Evolutionary conservation across 768 basidiomycete species (phyloP).

Genomic region (Tricholoma saponaceum): DNA sequence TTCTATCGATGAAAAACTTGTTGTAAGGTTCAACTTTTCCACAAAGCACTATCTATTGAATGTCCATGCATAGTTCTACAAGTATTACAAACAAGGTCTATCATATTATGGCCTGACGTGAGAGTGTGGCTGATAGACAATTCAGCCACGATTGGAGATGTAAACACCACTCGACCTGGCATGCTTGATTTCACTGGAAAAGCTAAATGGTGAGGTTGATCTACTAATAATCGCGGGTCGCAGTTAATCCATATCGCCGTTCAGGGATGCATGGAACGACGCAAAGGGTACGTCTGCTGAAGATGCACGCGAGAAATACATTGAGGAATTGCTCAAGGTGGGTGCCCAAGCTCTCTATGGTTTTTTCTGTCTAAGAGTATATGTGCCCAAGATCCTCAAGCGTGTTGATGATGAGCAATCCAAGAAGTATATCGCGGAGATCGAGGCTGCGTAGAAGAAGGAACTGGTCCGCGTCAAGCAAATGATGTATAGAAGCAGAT

Average conservation of each 20-base stretch:
- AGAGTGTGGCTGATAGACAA: constrained; percentile 2
- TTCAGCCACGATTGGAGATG: constrained; percentile 71
- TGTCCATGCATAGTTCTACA: constrained; percentile 71
- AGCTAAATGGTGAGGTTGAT: constrained; percentile 73
- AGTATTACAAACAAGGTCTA: constrained; percentile 87
- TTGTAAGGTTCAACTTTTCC: constrained; percentile 46
- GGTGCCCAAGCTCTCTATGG: constrained; percentile 12
- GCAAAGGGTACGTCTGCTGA: constrained; percentile 72
- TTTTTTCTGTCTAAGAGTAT: constrained; percentile 1
- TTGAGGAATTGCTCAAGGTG: constrained; percentile 69
- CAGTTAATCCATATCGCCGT: not conserved
- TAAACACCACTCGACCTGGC: constrained; percentile 60
- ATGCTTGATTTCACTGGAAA: constrained; percentile 84
- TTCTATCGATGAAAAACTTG: constrained; percentile 67
- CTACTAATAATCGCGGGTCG: constrained; percentile 9
- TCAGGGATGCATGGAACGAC: constrained; percentile 83
- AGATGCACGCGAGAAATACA: constrained; percentile 70
- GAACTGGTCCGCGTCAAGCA: not conserved
- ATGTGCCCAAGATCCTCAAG: constrained; percentile 49
- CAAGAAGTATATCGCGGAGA: constrained; percentile 52
- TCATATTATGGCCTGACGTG: constrained; percentile 1
- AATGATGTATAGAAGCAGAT: not conserved
- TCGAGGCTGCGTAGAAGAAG: constrained; percentile 46
- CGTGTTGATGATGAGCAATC: constrained; percentile 45
- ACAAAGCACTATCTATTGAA: constrained; percentile 8